Conservation (phyloP, 2,329 filamentous ascomycete genomes). For the Fusarium dlaminii region DNA sequence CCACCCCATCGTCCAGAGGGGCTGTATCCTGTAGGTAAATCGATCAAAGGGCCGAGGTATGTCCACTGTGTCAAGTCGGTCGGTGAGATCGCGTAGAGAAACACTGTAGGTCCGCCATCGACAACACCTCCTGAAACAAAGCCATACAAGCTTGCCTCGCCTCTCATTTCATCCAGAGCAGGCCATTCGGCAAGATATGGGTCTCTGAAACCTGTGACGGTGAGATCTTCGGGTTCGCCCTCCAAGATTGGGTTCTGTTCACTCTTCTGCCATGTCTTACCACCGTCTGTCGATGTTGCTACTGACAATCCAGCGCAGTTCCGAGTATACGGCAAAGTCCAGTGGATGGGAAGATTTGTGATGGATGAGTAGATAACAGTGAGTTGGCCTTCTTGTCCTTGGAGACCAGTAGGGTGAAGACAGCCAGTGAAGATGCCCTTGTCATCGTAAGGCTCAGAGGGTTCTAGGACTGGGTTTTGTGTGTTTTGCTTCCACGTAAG, state of each 20-base stretch:
- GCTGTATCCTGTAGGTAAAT: constrained; percentile 51
- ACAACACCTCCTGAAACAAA: constrained; percentile 59
- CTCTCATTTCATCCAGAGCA: constrained; percentile 38
- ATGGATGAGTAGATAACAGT: constrained; percentile 50
- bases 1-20: constrained; percentile 56
- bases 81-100: constrained; percentile 56
- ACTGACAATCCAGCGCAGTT: constrained; percentile 54
- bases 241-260: constrained; percentile 45
- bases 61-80: constrained; percentile 54
- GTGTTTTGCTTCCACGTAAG: constrained; percentile 56
- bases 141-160: constrained; percentile 51
- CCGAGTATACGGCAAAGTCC: constrained; percentile 51
- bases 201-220: constrained; percentile 48
- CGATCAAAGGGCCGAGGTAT: constrained; percentile 55
- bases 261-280: constrained; percentile 47
- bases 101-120: constrained; percentile 53
- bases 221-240: constrained; percentile 42
- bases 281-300: constrained; percentile 51
- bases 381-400: constrained; percentile 50
- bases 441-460: constrained; percentile 56
- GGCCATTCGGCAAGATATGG: constrained; percentile 47
- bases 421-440: constrained; percentile 64
- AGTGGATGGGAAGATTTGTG: constrained; percentile 48
- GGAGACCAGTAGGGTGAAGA: constrained; percentile 57
- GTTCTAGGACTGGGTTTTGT: constrained; percentile 46